A percentile compares a stretch with the other conserved stretches of the same genome.
These are phyloP conservation scores for Schwanniomyces etchellsii DNA, from an alignment of 1,139 yeast genomes.

Conservation along the genomic window DNA sequence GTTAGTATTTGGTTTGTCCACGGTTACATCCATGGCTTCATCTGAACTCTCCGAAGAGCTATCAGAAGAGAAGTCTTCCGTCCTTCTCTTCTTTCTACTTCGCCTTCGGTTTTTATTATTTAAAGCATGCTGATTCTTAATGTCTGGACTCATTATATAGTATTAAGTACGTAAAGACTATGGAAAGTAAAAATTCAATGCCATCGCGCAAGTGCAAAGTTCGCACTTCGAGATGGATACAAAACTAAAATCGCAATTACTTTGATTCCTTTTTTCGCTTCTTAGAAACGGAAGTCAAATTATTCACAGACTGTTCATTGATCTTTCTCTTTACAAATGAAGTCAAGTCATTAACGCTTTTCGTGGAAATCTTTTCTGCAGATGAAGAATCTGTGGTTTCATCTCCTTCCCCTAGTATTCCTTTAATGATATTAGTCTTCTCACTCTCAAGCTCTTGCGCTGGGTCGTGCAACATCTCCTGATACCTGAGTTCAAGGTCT, in stretches of 20 bases:
- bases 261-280: slow-evolving; percentile 26
- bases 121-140: too few relatives aligned
- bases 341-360: slow-evolving; percentile 7
- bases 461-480: slow-evolving; percentile 52
- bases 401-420: slow-evolving; percentile 51
- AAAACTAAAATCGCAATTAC: too few relatives aligned
- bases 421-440: slow-evolving; percentile 55
- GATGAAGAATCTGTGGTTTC: slow-evolving; percentile 6
- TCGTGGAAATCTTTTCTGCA: slow-evolving; percentile 3
- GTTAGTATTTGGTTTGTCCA: background rate
- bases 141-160: too few relatives aligned
- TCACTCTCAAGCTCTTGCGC: slow-evolving; percentile 47
- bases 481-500: slow-evolving; percentile 47
- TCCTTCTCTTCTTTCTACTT: slow-evolving; percentile 76
- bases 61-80: slow-evolving; percentile 48
- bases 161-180: too few relatives aligned
- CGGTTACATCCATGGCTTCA: background rate
- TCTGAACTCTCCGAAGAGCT: slow-evolving; percentile 44
- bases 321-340: slow-evolving; percentile 11
- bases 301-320: slow-evolving; percentile 22
- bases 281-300: slow-evolving; percentile 29
- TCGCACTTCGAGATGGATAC: too few relatives aligned
- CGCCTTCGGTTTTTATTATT: slow-evolving; percentile 27
- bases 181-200: too few relatives aligned
- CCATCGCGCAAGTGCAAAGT: too few relatives aligned